These are phyloP conservation scores for Breynia disticha DNA, from an alignment of 441 rosid species.

Conservation along the genomic window DNA sequence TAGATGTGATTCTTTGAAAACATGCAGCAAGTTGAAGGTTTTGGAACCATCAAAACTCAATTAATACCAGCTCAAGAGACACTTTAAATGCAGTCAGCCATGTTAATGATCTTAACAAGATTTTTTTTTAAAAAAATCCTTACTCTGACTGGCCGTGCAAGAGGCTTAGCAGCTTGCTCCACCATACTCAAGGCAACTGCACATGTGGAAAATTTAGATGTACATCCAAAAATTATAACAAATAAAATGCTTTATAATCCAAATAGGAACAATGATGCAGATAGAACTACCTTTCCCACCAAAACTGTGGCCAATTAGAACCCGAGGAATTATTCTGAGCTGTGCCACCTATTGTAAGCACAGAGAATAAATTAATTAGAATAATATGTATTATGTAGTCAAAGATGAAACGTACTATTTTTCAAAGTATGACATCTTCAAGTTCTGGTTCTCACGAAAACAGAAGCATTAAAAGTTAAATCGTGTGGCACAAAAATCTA, in stretches of 20 bases:
- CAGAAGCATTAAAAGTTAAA: too few species aligned
- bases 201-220: constrained; percentile 20
- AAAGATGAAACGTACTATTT: too few species aligned
- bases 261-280: constrained; percentile 2
- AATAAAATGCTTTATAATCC: constrained; percentile 1
- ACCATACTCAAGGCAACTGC: constrained; percentile 94
- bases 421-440: too few species aligned
- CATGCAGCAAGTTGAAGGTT: neutral
- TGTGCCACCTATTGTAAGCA: constrained; percentile 45
- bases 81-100: constrained; percentile 1
- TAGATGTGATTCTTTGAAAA: too few species aligned
- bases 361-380: neutral
- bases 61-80: constrained; percentile 2
- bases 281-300: constrained; percentile 79
- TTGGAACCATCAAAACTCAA: constrained; percentile 3
- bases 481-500: too few species aligned
- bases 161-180: constrained; percentile 96
- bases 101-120: neutral
- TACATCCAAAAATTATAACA: constrained; percentile 12
- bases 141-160: constrained; percentile 88
- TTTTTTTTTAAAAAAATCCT: constrained; percentile 3
- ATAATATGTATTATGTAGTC: too few species aligned
- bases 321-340: constrained; percentile 74
- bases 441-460: too few species aligned
- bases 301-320: constrained; percentile 93